Percentiles rank a stretch among this genome's conserved stretches.
phyloP scores from a whole-genome alignment of 2,329 filamentous ascomycete genomes.

The Sclerotinia subarctica region DNA sequence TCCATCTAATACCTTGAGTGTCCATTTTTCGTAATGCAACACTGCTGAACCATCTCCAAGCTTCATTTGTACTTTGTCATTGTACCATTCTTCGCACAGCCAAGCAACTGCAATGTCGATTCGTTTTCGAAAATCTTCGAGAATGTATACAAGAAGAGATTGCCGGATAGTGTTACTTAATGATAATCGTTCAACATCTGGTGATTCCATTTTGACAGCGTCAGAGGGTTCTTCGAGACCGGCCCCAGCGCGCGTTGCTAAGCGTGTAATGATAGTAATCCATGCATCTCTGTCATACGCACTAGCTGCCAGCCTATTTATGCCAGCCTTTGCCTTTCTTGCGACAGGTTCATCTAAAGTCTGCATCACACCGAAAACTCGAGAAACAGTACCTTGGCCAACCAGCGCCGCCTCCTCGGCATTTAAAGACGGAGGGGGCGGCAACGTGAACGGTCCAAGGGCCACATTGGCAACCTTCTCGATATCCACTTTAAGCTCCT shows the following conservation, averaged over 20 bases:
- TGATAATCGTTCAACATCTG: constrained; percentile 41
- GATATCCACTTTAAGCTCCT: constrained; percentile 43
- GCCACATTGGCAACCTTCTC: constrained; percentile 48
- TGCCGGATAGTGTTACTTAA: constrained; percentile 74
- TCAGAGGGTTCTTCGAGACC: constrained; percentile 58
- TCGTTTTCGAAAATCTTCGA: constrained; percentile 86
- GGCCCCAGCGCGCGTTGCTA: constrained; percentile 75
- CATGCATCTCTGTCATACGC: constrained; percentile 84
- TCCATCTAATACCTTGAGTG: constrained; percentile 77
- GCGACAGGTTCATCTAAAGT: constrained; percentile 63
- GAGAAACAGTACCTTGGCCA: constrained; percentile 68
- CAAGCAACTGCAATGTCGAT: constrained; percentile 90
- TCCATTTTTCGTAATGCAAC: constrained; percentile 75
- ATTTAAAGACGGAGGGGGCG: constrained; percentile 70
- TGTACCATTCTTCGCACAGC: constrained; percentile 98
- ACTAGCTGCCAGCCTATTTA: constrained; percentile 80
- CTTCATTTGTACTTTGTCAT: constrained; percentile 62
- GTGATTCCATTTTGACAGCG: constrained; percentile 55
- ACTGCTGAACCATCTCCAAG: constrained; percentile 46
- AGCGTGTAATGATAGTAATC: constrained; percentile 80
- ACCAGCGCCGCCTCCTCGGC: constrained; percentile 69
- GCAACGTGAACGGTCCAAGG: constrained; percentile 73
- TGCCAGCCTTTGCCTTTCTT: constrained; percentile 65
- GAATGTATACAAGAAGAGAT: constrained; percentile 75
- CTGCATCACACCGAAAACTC: constrained; percentile 76